phyloP scores from a whole-genome alignment of 1,139 yeast species.

The Saccharomyces hybrid region DNA sequence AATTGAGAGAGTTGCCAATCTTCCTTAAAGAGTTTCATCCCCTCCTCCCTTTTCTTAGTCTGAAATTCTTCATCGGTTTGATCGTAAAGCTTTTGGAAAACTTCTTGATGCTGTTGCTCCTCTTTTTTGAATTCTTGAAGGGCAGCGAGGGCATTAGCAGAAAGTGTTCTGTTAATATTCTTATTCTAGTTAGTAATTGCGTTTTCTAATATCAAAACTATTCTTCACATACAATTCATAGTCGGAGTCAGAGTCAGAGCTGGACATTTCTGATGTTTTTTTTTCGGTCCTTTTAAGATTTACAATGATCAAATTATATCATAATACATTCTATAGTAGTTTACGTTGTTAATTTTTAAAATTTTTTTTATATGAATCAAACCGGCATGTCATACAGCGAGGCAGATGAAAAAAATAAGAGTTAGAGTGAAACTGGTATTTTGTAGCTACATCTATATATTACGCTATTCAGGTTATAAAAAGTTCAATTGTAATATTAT shows the following conservation, averaged over 20 bases:
- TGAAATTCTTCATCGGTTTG: conserved; percentile 47
- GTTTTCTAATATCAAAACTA: background rate
- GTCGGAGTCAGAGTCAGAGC: conserved; percentile 1
- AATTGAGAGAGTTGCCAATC: conserved; percentile 94
- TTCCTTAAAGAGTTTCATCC: conserved; percentile 67
- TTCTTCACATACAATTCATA: background rate
- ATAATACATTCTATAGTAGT: no score
- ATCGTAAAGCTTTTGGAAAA: conserved; percentile 50
- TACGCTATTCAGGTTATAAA: background rate
- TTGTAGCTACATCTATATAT: background rate
- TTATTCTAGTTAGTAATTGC: background rate
- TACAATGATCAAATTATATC: background rate
- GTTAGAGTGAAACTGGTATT: background rate
- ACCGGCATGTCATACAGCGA: background rate
- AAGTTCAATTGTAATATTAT: background rate
- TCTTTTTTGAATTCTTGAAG: conserved; percentile 63
- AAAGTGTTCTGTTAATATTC: conserved; percentile 37
- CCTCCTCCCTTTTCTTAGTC: conserved; percentile 31
- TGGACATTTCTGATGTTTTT: background rate
- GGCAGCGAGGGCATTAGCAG: conserved; percentile 71
- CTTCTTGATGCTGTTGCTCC: conserved; percentile 51
- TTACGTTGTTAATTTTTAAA: no score
- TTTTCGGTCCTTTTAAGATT: background rate
- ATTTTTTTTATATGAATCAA: background rate
- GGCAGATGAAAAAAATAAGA: background rate